Evolutionary conservation across 2,329 filamentous ascomycete genomes (phyloP).

Genomic region (Ophiostoma sp.): DNA sequence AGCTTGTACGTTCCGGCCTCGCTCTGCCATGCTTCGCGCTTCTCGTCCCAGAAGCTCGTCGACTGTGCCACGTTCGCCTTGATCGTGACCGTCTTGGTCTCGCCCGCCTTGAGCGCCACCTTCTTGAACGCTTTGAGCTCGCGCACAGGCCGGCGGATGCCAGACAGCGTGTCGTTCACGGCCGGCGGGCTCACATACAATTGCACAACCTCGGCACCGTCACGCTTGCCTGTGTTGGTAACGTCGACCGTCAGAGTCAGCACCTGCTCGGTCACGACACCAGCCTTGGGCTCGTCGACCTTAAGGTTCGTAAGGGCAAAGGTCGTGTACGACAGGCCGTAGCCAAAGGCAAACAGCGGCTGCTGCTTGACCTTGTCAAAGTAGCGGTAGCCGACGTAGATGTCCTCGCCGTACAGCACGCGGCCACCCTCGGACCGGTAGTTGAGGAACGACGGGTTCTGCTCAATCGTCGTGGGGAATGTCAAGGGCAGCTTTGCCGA

Average conservation of each 20-base stretch:
- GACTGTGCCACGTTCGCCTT: slow-evolving; percentile 18
- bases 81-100: neutral
- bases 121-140: slow-evolving; percentile 57
- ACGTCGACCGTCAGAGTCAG: slow-evolving; percentile 36
- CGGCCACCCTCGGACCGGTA: slow-evolving; percentile 64
- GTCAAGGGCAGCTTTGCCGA: slow-evolving; percentile 66
- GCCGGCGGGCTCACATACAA: slow-evolving; percentile 39
- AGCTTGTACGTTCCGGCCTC: slow-evolving; percentile 22
- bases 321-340: slow-evolving; percentile 71
- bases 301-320: slow-evolving; percentile 45
- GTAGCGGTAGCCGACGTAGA: slow-evolving; percentile 76
- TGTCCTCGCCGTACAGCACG: slow-evolving; percentile 70
- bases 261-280: slow-evolving; percentile 38
- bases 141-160: slow-evolving; percentile 46
- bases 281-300: neutral
- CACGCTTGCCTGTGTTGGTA: slow-evolving; percentile 41
- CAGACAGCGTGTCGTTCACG: neutral
- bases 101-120: slow-evolving; percentile 32
- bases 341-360: slow-evolving; percentile 71
- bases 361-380: slow-evolving; percentile 65
- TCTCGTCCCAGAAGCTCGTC: slow-evolving; percentile 25
- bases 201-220: slow-evolving; percentile 51
- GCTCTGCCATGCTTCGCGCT: slow-evolving; percentile 20
- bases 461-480: slow-evolving; percentile 62
- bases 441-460: slow-evolving; percentile 73